Evolutionary conservation across 139 green algal species (phyloP).

Genomic region (Tetratostichococcus sp.): DNA sequence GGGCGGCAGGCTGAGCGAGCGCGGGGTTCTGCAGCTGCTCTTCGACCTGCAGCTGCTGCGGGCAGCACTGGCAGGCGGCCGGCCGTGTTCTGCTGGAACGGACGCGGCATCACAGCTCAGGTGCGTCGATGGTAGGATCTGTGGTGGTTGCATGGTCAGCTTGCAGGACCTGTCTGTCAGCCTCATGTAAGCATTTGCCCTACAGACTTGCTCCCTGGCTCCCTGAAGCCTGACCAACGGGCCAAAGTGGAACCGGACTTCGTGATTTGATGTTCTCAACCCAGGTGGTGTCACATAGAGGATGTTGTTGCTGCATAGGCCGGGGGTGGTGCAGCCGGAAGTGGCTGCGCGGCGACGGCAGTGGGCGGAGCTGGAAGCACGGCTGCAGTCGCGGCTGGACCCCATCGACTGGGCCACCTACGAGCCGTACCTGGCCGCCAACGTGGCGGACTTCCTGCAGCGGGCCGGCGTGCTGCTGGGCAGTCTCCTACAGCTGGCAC

Average conservation of each 20-base stretch:
- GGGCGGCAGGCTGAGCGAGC: slow-evolving; percentile 78
- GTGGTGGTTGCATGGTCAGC: too few relatives aligned
- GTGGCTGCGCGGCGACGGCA: slow-evolving; percentile 27
- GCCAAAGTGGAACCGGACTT: too few relatives aligned
- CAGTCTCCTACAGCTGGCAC: slow-evolving; percentile 45
- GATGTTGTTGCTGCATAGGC: not conserved
- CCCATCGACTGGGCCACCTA: slow-evolving; percentile 99
- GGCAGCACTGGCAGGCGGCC: slow-evolving; percentile 62
- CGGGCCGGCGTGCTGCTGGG: slow-evolving; percentile 71
- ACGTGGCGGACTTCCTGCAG: slow-evolving; percentile 60
- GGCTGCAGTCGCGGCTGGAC: slow-evolving; percentile 71
- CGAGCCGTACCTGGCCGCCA: slow-evolving; percentile 84
- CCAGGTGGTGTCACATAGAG: too few relatives aligned
- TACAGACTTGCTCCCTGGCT: too few relatives aligned
- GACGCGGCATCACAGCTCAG: too few relatives aligned
- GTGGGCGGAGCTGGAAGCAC: slow-evolving; percentile 31
- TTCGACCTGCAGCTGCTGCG: slow-evolving; percentile 78
- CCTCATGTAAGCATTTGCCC: too few relatives aligned
- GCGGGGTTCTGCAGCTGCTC: slow-evolving; percentile 88
- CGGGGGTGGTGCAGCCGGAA: slow-evolving; percentile 7
- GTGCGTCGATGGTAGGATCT: too few relatives aligned
- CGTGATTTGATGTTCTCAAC: too few relatives aligned
- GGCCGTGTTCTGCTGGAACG: slow-evolving; percentile 23
- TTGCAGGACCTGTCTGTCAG: too few relatives aligned
- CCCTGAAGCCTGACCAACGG: too few relatives aligned